Evolutionary conservation across 768 basidiomycete species (phyloP).

Genomic region (Cystobasidium ongulense): DNA sequence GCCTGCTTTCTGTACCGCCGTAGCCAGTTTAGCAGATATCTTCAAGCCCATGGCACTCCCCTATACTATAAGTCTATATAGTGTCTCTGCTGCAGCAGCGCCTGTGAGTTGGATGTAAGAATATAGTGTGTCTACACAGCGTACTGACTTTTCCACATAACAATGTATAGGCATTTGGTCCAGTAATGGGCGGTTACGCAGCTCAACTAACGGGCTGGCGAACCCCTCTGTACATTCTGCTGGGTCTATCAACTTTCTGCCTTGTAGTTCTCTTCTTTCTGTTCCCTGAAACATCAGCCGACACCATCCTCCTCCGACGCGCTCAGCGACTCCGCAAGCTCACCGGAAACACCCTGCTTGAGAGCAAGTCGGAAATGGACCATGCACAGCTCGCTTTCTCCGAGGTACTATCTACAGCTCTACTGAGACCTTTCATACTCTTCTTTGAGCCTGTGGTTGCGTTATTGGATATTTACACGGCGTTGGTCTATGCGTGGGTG

Average conservation of each 20-base stretch:
- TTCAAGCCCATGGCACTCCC: constrained; percentile 40
- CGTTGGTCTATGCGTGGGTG: constrained; percentile 19
- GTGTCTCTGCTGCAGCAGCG: not conserved
- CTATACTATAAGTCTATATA: constrained; percentile 37
- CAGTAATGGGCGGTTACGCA: constrained; percentile 44
- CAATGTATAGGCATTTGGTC: constrained; percentile 34
- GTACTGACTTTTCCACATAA: not conserved
- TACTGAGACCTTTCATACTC: constrained; percentile 34
- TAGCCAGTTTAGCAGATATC: constrained; percentile 43
- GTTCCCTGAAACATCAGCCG: constrained; percentile 46
- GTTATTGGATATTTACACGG: constrained; percentile 34
- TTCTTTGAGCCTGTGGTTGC: constrained; percentile 33
- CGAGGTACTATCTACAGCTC: constrained; percentile 14
- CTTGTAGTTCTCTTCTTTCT: constrained; percentile 43
- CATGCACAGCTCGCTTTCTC: not conserved
- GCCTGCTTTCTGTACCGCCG: constrained; percentile 46
- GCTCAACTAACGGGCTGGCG: constrained; percentile 45
- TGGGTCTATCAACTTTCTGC: constrained; percentile 43
- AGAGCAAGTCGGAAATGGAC: constrained; percentile 43
- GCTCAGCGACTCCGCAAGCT: constrained; percentile 46
- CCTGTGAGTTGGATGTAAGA: not conserved
- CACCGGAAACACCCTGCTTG: constrained; percentile 44
- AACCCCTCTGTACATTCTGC: constrained; percentile 45
- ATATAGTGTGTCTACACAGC: no score
- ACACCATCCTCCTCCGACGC: constrained; percentile 46